Base-by-base conservation (phyloP, 1,284 basidiomycete species). In the Meripilus lineatus region DNA sequence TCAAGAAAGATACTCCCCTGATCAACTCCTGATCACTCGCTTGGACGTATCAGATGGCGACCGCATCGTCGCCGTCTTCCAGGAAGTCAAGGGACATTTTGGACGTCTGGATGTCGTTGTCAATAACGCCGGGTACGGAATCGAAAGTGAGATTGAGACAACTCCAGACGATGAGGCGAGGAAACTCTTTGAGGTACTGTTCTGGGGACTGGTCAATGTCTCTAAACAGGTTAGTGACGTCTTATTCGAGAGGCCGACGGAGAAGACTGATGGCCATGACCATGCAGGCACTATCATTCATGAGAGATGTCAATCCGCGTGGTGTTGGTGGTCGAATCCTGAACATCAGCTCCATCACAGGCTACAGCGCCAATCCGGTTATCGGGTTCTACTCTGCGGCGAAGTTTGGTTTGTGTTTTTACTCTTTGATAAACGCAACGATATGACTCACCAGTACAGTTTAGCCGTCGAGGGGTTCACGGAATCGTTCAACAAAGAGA, bases 21-120 rank as follows among this genome's bases (percentile, higher is more conserved):
- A 44, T 20, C 48, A 53, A 14, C 61, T 74, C 3, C 57, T 72
- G 17, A 52, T 66, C 18, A 40, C 67, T 43, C 51, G 58, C 34
- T 44, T 72, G 24, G 72, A 74, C 47, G 68, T 73, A 28, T 64
- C 58, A 20, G 47, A 59, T 2, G 44, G 30, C 33, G 51, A 44
- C 17, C 53, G 66, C n/a, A 57, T 66, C 22, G 40, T 38, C 1
- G 47, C 39, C 1, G 71, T 68, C 0, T 72, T 74, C 37, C 53
- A 56, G 2, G 50, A 49, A 8, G 59, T 66, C 3, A 54, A 59
- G 36, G 46, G 42, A 1, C 46, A 49, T 18, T 73, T 72, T 48
- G 71, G 68, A 5, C 62, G 65, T n/a, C 44, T 72, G 15, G 69
- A 72, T 40, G 61, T 71, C 13, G 64, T 73, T 4, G 61, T 69